Evolutionary conservation across 768 basidiomycete genomes (phyloP).

Genomic region (Boletus eberwhitei): DNA sequence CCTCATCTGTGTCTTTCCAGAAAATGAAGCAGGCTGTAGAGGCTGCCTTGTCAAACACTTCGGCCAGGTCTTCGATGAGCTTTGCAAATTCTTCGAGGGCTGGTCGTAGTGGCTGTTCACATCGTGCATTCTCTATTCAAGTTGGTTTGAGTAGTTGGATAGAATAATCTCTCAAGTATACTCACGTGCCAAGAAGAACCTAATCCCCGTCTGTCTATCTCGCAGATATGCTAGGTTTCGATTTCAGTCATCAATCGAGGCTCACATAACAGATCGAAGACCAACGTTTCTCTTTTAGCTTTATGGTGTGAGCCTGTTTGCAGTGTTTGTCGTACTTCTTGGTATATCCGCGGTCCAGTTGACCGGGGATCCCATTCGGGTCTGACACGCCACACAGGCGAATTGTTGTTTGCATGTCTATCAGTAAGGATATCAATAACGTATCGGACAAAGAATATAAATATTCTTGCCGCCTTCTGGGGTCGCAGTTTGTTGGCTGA

Average conservation of each 20-base stretch:
- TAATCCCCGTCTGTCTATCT: background rate
- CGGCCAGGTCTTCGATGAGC: background rate
- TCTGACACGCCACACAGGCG: background rate
- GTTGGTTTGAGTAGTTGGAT: background rate
- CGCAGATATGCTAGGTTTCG: background rate
- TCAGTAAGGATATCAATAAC: background rate
- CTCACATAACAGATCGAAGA: background rate
- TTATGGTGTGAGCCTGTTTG: constrained; percentile 5
- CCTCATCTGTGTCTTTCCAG: constrained; percentile 17
- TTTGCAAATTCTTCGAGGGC: constrained; percentile 1
- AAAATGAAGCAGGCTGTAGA: constrained; percentile 8
- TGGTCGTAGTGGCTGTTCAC: background rate
- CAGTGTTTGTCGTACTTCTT: background rate
- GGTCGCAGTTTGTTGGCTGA: background rate
- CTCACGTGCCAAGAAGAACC: constrained; percentile 15
- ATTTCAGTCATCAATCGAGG: background rate
- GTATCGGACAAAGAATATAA: background rate
- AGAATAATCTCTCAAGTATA: background rate
- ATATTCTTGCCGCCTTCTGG: background rate
- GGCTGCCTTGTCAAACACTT: background rate
- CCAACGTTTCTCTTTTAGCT: background rate
- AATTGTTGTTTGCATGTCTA: constrained; percentile 1
- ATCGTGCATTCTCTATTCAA: background rate
- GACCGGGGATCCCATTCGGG: background rate
- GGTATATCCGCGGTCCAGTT: background rate